Conservation (phyloP, 2,329 filamentous ascomycete genomes). For the Neonectria magnoliae region DNA sequence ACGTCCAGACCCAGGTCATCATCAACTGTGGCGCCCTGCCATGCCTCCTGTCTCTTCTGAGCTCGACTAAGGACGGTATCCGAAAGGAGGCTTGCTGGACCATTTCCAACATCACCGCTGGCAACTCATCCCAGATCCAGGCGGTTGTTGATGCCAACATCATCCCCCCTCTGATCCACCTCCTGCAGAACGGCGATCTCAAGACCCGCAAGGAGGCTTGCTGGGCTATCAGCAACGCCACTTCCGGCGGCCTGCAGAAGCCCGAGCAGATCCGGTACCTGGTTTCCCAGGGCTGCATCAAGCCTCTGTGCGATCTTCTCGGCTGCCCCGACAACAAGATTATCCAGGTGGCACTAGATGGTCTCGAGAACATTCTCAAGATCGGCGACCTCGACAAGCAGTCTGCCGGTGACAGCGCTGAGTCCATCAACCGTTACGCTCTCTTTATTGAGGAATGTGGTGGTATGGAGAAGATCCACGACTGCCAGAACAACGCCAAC, state of each 20-base stretch:
- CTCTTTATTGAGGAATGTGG: constrained; percentile 98
- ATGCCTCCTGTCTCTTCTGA: constrained; percentile 90
- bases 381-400: constrained; percentile 99
- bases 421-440: constrained; percentile 94
- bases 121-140: constrained; percentile 98
- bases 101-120: constrained; percentile 98
- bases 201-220: constrained; percentile 99
- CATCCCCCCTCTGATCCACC: constrained; percentile 93
- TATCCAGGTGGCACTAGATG: constrained; percentile 97
- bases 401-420: constrained; percentile 75
- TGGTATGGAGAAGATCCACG: constrained; percentile 99
- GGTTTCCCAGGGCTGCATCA: constrained; percentile 93
- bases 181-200: constrained; percentile 95
- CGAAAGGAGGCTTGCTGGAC: constrained; percentile 99
- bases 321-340: constrained; percentile 99
- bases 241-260: constrained; percentile 96
- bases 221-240: constrained; percentile 99
- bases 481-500: constrained; percentile 99
- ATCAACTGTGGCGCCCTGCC: constrained; percentile 97
- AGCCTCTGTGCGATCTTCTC: constrained; percentile 93
- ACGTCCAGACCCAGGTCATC: constrained; percentile 98
- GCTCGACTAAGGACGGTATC: constrained; percentile 98
- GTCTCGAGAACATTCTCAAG: constrained; percentile 99
- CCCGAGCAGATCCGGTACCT: constrained; percentile 98
- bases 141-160: constrained; percentile 96